Evolutionary conservation across 2,329 filamentous ascomycete species (phyloP).

Genomic region (Ceratocystis variospora): DNA sequence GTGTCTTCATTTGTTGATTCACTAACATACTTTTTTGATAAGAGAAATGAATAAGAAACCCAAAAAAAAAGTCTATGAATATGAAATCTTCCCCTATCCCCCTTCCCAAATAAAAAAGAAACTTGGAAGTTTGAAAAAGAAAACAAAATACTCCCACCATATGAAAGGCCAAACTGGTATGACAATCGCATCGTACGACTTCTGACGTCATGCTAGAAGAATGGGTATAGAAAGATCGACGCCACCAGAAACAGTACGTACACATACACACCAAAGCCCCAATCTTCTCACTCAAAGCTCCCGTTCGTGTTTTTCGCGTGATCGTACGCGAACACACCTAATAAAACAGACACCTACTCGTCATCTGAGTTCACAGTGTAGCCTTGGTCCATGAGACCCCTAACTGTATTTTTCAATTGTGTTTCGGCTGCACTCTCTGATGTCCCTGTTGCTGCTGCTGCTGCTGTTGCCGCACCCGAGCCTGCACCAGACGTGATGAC

Average conservation of each 20-base stretch:
- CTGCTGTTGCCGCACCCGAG: slow-evolving; percentile 49
- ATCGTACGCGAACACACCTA: background rate
- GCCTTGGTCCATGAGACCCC: slow-evolving; percentile 14
- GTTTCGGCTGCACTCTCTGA: slow-evolving; percentile 5
- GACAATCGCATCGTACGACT: background rate
- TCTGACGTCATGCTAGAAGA: slow-evolving; percentile 4
- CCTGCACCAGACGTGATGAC: slow-evolving; percentile 44
- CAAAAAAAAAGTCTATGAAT: background rate
- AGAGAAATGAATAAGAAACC: background rate
- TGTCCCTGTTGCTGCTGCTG: slow-evolving; percentile 17
- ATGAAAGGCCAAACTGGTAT: background rate
- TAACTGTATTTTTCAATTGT: slow-evolving; percentile 14
- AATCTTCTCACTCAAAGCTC: background rate
- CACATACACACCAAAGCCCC: background rate
- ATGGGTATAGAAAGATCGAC: background rate
- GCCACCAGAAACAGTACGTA: background rate
- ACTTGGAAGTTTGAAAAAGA: background rate
- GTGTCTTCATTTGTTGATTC: background rate
- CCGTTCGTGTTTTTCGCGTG: too few species aligned
- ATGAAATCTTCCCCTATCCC: background rate
- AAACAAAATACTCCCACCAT: background rate
- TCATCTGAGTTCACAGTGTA: background rate
- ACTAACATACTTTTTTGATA: too few species aligned
- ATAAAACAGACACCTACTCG: background rate
- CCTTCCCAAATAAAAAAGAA: background rate